phyloP scores from a whole-genome alignment of 495 filamentous ascomycete species.

The Aspergillus asperescens region DNA sequence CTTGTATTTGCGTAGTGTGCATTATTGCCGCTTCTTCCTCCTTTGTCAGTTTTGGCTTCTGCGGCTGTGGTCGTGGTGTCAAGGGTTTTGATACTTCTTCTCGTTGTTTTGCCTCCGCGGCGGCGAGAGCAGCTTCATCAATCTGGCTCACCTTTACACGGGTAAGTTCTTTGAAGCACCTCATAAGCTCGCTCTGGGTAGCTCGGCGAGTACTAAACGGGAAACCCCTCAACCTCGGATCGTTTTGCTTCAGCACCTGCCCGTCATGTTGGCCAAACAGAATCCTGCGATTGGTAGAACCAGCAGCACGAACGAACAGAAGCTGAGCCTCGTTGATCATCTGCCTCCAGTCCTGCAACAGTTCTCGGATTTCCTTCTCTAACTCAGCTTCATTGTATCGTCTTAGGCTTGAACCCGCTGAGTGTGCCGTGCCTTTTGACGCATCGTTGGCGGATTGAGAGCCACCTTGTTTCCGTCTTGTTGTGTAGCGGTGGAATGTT shows the following conservation, averaged over 20 bases:
- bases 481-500: conserved; percentile 96
- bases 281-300: conserved; percentile 74
- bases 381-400: conserved; percentile 91
- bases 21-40: conserved; percentile 74
- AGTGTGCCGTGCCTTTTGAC: conserved; percentile 86
- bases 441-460: conserved; percentile 89
- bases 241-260: conserved; percentile 75
- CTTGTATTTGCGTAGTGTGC: conserved; percentile 81
- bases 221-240: conserved; percentile 79
- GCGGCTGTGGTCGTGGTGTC: conserved; percentile 41
- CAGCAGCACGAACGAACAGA: conserved; percentile 84
- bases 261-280: conserved; percentile 88
- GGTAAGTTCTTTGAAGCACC: conserved; percentile 86
- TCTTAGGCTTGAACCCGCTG: conserved; percentile 82
- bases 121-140: conserved; percentile 52
- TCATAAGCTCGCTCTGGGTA: conserved; percentile 90
- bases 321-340: conserved; percentile 79
- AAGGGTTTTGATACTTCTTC: conserved; percentile 32
- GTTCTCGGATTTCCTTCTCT: conserved; percentile 70
- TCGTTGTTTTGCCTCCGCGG: conserved; percentile 38
- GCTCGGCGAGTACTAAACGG: conserved; percentile 93
- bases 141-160: conserved; percentile 77
- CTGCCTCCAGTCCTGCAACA: conserved; percentile 74
- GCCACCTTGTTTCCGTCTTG: conserved; percentile 90
- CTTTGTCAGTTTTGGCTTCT: conserved; percentile 58